Conservation (phyloP, 192 early-diverging fungal species). For the Coemansia sp. region DNA sequence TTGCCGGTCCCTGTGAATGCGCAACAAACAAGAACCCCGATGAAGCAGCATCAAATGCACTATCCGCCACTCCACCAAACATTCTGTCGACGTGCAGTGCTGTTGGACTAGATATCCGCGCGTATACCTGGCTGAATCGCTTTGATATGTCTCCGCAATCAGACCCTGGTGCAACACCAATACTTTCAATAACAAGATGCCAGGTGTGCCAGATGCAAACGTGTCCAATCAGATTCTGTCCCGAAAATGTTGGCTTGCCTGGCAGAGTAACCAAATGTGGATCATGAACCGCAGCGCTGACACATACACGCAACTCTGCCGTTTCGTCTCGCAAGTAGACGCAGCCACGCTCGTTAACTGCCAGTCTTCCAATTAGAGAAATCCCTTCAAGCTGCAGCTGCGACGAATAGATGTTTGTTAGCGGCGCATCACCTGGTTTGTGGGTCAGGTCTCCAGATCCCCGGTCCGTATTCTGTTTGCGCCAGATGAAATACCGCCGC, state of each 20-base stretch:
- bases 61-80: constrained; percentile 21
- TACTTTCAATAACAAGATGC: constrained; percentile 20
- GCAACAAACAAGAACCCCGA: constrained; percentile 26
- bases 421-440: background rate
- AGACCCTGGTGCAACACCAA: constrained; percentile 3
- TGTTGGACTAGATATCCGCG: constrained; percentile 11
- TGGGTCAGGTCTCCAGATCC: background rate
- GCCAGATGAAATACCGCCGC: constrained; percentile 15
- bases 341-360: constrained; percentile 23
- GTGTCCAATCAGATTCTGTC: constrained; percentile 35
- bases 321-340: constrained; percentile 42
- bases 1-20: constrained; percentile 16
- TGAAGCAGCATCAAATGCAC: background rate
- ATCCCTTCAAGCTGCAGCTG: constrained; percentile 22
- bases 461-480: background rate
- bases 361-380: constrained; percentile 32
- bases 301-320: constrained; percentile 22
- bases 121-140: constrained; percentile 21
- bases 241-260: constrained; percentile 10
- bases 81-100: constrained; percentile 11
- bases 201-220: constrained; percentile 33
- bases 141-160: background rate
- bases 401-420: constrained; percentile 10
- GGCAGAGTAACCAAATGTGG: background rate
- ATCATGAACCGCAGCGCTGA: constrained; percentile 1